A percentile compares a stretch with the other conserved stretches of the same genome.
Conservation (phyloP, 306 rosid genomes). For the Styphnolobium japonicum region DNA sequence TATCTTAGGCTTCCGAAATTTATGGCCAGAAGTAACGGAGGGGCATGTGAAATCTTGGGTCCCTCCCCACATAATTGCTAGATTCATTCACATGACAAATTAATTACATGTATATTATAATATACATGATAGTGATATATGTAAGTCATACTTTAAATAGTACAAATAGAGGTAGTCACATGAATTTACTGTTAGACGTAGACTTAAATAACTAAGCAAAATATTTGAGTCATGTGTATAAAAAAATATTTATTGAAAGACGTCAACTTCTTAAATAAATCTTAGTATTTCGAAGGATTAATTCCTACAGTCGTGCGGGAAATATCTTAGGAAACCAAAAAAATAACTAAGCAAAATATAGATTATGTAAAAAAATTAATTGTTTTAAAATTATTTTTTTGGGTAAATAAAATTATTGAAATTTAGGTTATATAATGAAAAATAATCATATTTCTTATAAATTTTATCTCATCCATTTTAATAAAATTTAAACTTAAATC, state of each 20-base stretch:
- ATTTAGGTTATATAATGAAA: no score
- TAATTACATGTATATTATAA: background rate
- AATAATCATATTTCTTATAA: no score
- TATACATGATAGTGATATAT: background rate
- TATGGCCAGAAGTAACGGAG: slow-evolving; percentile 5
- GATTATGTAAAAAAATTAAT: background rate
- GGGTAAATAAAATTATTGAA: background rate
- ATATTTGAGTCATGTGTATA: no score
- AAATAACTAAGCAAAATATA: background rate
- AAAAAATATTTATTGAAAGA: no score
- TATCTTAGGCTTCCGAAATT: slow-evolving; percentile 17
- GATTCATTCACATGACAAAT: background rate
- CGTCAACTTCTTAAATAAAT: no score
- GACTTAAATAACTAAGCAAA: background rate
- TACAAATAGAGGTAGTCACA: slow-evolving; percentile 8
- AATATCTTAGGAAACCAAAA: no score
- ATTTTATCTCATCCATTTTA: background rate
- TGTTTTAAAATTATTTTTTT: background rate
- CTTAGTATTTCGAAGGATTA: no score
- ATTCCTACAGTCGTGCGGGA: no score
- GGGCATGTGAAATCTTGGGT: slow-evolving; percentile 32
- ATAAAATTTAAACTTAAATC: no score
- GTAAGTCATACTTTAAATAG: background rate
- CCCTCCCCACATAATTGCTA: background rate
- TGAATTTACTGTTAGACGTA: slow-evolving; percentile 17